Evolutionary conservation across 805 yeast genomes (phyloP).

Genomic region (Zygotorulaspora florentina): DNA sequence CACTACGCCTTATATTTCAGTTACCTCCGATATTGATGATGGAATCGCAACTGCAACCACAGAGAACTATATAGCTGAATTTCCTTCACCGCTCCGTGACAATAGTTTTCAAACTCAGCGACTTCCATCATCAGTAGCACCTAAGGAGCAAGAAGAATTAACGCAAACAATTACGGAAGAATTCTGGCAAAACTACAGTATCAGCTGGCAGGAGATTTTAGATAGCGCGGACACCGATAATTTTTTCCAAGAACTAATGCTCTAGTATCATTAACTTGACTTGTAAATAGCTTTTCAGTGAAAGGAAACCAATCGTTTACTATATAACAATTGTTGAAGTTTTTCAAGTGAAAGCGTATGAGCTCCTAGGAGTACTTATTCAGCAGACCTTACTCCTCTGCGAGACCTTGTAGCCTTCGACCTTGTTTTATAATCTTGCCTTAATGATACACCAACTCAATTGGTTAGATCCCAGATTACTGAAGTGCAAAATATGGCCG

Average conservation of each 20-base stretch:
- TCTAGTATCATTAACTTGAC: neutral
- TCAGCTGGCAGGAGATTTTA: conserved; percentile 23
- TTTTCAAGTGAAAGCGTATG: too few relatives aligned
- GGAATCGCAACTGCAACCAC: neutral
- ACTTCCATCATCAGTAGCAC: neutral
- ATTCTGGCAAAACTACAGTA: conserved; percentile 25
- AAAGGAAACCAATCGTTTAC: too few relatives aligned
- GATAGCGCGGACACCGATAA: conserved; percentile 7
- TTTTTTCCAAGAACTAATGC: conserved; percentile 9
- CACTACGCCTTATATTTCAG: too few relatives aligned
- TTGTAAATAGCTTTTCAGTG: neutral
- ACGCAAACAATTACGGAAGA: conserved; percentile 23
- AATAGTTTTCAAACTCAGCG: neutral
- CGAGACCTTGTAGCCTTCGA: too few relatives aligned
- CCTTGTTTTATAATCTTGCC: too few relatives aligned
- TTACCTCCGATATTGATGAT: neutral
- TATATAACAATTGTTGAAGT: too few relatives aligned
- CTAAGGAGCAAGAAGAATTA: conserved; percentile 7
- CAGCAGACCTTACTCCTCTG: too few relatives aligned
- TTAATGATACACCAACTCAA: too few relatives aligned
- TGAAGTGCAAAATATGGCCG: too few relatives aligned
- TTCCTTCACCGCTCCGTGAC: neutral
- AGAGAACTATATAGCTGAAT: too few relatives aligned
- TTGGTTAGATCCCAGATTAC: too few relatives aligned
- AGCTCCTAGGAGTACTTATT: too few relatives aligned